These are phyloP conservation scores for Aureoboletus auriporus DNA, from an alignment of 768 basidiomycete species.

Conservation along the genomic window DNA sequence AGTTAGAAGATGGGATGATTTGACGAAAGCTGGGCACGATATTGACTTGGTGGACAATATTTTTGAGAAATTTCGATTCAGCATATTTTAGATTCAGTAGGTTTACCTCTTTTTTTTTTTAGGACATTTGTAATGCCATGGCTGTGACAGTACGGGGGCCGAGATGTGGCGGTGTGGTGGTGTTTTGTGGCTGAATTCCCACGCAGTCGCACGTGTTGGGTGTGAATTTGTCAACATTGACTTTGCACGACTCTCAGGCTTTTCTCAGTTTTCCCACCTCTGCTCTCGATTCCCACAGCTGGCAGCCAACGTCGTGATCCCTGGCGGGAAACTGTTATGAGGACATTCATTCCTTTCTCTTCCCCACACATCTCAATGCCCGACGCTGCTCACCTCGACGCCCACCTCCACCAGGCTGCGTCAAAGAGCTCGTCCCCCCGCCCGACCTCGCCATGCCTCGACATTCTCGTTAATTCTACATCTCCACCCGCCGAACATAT, in stretches of 20 bases:
- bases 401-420: conserved; percentile 26
- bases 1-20: conserved; percentile 20
- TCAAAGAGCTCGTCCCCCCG: conserved; percentile 45
- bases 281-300: conserved; percentile 44
- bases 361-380: conserved; percentile 41
- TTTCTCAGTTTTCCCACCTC: conserved; percentile 44
- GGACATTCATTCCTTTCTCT: conserved; percentile 42
- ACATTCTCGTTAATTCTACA: conserved; percentile 32
- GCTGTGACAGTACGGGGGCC: conserved; percentile 5
- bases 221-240: conserved; percentile 21
- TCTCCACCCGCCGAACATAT: conserved; percentile 24
- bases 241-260: conserved; percentile 27
- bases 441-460: conserved; percentile 41
- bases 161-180: conserved; percentile 8
- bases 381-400: conserved; percentile 33
- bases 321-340: conserved; percentile 41
- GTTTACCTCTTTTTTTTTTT: too few species aligned
- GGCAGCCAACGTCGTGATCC: conserved; percentile 35
- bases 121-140: conserved; percentile 19
- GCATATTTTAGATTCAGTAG: conserved; percentile 12
- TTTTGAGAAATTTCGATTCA: conserved; percentile 18
- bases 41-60: conserved; percentile 18
- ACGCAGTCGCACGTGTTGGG: conserved; percentile 29
- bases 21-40: not conserved
- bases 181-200: conserved; percentile 25